Conservation (phyloP, 176 grass and related monocot genomes). For the Aegilops sharonensis region DNA sequence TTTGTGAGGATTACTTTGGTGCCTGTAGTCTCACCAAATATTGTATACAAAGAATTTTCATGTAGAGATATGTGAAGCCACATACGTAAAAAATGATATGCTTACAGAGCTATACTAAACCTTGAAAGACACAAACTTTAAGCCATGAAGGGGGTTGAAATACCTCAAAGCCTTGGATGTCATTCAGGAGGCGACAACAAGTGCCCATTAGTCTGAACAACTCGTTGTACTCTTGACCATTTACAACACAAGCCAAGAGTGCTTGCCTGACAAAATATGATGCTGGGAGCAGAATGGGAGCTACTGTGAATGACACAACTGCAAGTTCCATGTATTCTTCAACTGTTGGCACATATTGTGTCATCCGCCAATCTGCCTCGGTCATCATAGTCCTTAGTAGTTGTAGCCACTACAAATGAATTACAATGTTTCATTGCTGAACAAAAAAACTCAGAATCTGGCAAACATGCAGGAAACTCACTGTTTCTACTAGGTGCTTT, state of each 20-base stretch:
- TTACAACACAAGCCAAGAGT: background rate
- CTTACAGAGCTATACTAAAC: background rate
- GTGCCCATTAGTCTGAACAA: background rate
- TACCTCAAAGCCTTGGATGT: background rate
- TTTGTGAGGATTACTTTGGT: background rate
- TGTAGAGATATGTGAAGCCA: background rate
- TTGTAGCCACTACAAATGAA: slow-evolving; percentile 51
- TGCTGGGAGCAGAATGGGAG: background rate
- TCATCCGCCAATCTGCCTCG: slow-evolving; percentile 47
- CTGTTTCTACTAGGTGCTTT: slow-evolving; percentile 50
- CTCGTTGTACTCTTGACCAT: background rate
- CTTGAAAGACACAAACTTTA: background rate
- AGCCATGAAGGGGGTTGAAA: background rate
- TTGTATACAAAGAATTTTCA: background rate
- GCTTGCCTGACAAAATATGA: background rate
- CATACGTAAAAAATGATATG: background rate
- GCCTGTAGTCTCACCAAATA: background rate
- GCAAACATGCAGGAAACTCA: slow-evolving; percentile 5
- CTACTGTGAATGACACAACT: background rate
- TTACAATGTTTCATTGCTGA: background rate
- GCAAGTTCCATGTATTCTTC: background rate
- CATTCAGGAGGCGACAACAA: background rate
- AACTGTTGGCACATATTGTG: slow-evolving; percentile 28
- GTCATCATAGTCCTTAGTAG: slow-evolving; percentile 63
- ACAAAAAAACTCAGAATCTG: background rate